A percentile compares a stretch with the other conserved stretches of the same genome.
These are phyloP conservation scores for Avena atlantica DNA, from an alignment of 176 grass and related monocot species.

Conservation along the genomic window DNA sequence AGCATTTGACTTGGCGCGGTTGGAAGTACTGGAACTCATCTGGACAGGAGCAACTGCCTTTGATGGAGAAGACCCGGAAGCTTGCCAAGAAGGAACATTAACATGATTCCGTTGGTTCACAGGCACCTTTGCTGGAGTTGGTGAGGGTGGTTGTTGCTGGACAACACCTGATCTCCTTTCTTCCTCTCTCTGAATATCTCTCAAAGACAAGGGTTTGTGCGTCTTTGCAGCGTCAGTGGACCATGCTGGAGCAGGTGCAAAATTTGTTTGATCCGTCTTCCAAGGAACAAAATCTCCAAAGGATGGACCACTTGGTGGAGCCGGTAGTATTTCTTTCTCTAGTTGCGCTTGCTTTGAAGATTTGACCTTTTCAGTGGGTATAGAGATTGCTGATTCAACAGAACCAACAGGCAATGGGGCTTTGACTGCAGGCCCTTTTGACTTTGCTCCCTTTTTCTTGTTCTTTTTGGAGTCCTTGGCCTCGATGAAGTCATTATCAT, in stretches of 20 bases:
- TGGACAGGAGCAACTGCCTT: constrained; percentile 65
- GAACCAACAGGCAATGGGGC: constrained; percentile 57
- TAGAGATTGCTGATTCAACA: constrained; percentile 50
- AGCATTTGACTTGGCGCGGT: constrained; percentile 64
- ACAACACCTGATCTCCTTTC: constrained; percentile 60
- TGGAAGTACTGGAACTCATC: constrained; percentile 56
- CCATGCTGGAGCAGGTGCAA: constrained; percentile 79
- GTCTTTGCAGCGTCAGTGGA: constrained; percentile 73
- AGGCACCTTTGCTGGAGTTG: constrained; percentile 52
- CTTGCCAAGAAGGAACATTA: constrained; percentile 69
- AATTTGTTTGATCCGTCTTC: constrained; percentile 73
- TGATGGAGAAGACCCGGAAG: constrained; percentile 84
- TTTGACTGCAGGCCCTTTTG: constrained; percentile 64
- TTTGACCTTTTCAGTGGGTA: constrained; percentile 62
- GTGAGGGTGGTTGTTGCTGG: constrained; percentile 55
- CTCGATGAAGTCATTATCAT: constrained; percentile 91
- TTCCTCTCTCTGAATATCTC: constrained; percentile 92
- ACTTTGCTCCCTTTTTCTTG: constrained; percentile 82
- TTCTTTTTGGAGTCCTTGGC: constrained; percentile 96
- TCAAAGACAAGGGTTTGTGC: constrained; percentile 76
- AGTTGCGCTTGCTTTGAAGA: constrained; percentile 56
- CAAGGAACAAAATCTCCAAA: constrained; percentile 95
- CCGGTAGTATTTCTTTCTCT: constrained; percentile 66
- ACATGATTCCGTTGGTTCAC: constrained; percentile 58
- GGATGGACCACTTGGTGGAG: constrained; percentile 75